These are phyloP conservation scores for Pilaira anomala DNA, from an alignment of 192 early-diverging fungal genomes.

Conservation along the genomic window DNA sequence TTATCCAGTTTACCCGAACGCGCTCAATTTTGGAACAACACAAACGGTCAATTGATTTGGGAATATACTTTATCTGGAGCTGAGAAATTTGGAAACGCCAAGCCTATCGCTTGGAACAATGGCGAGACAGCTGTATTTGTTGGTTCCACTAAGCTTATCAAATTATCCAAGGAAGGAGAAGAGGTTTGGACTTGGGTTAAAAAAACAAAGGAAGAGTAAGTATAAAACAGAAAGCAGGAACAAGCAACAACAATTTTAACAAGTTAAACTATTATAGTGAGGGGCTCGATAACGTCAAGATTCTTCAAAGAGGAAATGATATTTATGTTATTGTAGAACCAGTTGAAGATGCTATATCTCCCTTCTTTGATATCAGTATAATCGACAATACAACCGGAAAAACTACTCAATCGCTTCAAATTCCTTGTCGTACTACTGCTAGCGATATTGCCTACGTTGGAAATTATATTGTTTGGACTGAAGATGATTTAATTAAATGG, in stretches of 20 bases:
- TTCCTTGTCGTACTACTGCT: conserved; percentile 34
- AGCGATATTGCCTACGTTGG: conserved; percentile 43
- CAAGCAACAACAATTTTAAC: background rate
- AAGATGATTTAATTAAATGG: conserved; percentile 33
- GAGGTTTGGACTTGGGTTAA: conserved; percentile 19
- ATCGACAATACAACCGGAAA: conserved; percentile 7
- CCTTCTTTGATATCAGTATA: background rate
- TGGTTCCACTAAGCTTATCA: background rate
- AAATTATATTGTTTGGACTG: conserved; percentile 49
- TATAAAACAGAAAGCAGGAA: background rate
- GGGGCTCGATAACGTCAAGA: background rate
- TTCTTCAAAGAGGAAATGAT: background rate
- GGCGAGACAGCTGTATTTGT: conserved; percentile 9
- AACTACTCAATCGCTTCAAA: conserved; percentile 35
- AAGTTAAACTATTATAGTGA: background rate
- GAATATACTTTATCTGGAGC: conserved; percentile 7
- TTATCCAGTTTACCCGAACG: conserved; percentile 22
- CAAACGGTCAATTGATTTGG: conserved; percentile 38
- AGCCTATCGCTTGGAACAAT: conserved; percentile 7
- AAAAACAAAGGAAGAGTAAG: conserved; percentile 5
- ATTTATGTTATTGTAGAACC: conserved; percentile 34
- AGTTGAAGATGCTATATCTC: conserved; percentile 13
- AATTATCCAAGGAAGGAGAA: conserved; percentile 18
- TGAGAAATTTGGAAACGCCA: conserved; percentile 4
- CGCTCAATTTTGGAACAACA: conserved; percentile 35